Evolutionary conservation across 148 eudicot species (phyloP).

Genomic region (Nepenthes gracilis): DNA sequence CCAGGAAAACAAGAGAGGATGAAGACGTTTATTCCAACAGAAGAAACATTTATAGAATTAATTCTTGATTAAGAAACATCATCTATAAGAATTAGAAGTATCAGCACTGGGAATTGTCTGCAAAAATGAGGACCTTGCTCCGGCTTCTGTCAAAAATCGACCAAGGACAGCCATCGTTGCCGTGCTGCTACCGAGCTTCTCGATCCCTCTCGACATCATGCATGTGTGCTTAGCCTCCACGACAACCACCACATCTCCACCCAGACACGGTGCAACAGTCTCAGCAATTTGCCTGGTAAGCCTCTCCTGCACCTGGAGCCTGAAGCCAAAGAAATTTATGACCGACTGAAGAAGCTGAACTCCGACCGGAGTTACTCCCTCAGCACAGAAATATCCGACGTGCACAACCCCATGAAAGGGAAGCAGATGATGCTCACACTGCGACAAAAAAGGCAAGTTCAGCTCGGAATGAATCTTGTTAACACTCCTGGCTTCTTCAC

Average conservation of each 20-base stretch:
- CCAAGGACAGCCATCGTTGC: conserved; percentile 84
- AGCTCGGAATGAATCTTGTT: conserved; percentile 34
- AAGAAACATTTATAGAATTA: background rate
- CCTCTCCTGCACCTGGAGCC: conserved; percentile 96
- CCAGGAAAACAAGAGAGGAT: background rate
- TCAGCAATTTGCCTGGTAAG: conserved; percentile 86
- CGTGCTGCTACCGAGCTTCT: conserved; percentile 84
- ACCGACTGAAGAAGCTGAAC: conserved; percentile 55
- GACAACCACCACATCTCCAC: conserved; percentile 77
- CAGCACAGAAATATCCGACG: conserved; percentile 45
- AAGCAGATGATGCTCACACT: conserved; percentile 91
- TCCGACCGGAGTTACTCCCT: conserved; percentile 23
- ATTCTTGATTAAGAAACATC: background rate
- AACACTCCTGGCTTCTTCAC: conserved; percentile 6
- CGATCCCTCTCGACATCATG: conserved; percentile 89
- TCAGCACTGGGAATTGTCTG: conserved; percentile 38
- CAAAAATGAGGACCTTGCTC: conserved; percentile 53
- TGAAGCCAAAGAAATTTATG: conserved; percentile 78
- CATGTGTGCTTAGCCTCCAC: conserved; percentile 91
- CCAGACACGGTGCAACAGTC: conserved; percentile 55
- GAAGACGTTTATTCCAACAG: background rate
- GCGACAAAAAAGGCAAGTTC: conserved; percentile 75
- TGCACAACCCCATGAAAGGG: conserved; percentile 94
- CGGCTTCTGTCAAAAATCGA: conserved; percentile 65
- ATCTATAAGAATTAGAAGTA: conserved; percentile 6